These are phyloP conservation scores for Phytophthora palmivora DNA, from an alignment of 352 stramenopile genomes.

Conservation along the genomic window DNA sequence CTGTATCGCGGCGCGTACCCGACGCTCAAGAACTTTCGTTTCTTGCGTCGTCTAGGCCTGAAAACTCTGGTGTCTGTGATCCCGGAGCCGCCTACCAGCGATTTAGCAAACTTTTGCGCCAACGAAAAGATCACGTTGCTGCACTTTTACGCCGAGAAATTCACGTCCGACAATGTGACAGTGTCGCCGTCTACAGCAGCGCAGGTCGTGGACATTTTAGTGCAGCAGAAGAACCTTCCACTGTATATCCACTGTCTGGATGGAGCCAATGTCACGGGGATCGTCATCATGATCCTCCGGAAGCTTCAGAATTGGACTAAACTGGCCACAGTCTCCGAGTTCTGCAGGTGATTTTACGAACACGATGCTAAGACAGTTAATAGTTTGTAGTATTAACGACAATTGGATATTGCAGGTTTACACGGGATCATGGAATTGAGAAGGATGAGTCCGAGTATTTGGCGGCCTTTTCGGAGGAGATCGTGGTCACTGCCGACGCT, in stretches of 20 bases:
- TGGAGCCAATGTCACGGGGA: slow-evolving; percentile 86
- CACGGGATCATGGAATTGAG: slow-evolving; percentile 85
- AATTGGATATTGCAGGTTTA: slow-evolving; percentile 55
- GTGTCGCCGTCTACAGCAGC: slow-evolving; percentile 75
- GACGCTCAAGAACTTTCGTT: slow-evolving; percentile 90
- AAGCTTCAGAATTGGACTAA: slow-evolving; percentile 92
- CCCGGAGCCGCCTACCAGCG: slow-evolving; percentile 77
- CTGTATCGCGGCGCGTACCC: slow-evolving; percentile 85
- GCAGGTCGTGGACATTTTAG: slow-evolving; percentile 81
- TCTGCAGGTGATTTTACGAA: slow-evolving; percentile 55
- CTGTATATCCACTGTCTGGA: slow-evolving; percentile 91
- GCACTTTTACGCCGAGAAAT: slow-evolving; percentile 89
- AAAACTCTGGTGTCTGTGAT: slow-evolving; percentile 86
- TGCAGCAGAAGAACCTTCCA: slow-evolving; percentile 80
- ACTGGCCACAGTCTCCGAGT: slow-evolving; percentile 81
- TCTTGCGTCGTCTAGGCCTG: slow-evolving; percentile 73
- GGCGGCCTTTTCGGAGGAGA: slow-evolving; percentile 84
- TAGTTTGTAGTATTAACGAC: not conserved
- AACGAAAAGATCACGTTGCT: slow-evolving; percentile 74
- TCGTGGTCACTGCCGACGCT: slow-evolving; percentile 76
- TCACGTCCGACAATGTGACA: slow-evolving; percentile 89
- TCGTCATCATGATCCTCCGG: slow-evolving; percentile 88
- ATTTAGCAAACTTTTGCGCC: slow-evolving; percentile 77
- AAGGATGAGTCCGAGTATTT: slow-evolving; percentile 90
- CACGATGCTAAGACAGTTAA: not conserved